Percentiles rank a stretch among this genome's conserved stretches.
These are phyloP conservation scores for Chimonanthus salicifolius DNA, from an alignment of 164 flowering plant genomes.

Conservation along the genomic window DNA sequence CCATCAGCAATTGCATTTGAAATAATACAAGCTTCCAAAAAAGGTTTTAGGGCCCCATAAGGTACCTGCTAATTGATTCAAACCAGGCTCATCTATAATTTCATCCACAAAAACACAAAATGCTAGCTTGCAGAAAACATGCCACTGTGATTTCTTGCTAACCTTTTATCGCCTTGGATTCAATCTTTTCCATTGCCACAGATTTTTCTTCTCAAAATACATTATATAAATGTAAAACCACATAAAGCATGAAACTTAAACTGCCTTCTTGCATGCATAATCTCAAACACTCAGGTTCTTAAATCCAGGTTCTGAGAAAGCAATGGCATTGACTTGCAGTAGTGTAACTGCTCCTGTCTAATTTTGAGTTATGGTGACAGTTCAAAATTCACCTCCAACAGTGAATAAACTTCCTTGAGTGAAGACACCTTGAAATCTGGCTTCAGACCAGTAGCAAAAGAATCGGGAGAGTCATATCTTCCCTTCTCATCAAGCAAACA, in stretches of 20 bases:
- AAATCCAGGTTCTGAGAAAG: background rate
- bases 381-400: conserved; percentile 61
- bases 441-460: conserved; percentile 33
- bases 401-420: conserved; percentile 41
- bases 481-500: conserved; percentile 93
- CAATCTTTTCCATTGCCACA: background rate
- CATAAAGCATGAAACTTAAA: background rate
- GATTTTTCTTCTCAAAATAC: background rate
- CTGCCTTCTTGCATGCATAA: background rate
- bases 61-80: background rate
- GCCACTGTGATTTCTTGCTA: background rate
- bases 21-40: background rate
- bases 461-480: conserved; percentile 51
- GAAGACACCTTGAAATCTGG: conserved; percentile 89
- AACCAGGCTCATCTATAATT: background rate
- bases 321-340: background rate
- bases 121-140: background rate
- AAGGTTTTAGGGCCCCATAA: background rate
- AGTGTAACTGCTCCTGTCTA: background rate
- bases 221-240: background rate
- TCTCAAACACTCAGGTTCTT: background rate
- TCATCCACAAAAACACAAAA: background rate
- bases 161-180: background rate
- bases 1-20: background rate
- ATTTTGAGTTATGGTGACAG: conserved; percentile 34